Conservation (phyloP, 164 flowering plant species). For the Litsea cubeba region DNA sequence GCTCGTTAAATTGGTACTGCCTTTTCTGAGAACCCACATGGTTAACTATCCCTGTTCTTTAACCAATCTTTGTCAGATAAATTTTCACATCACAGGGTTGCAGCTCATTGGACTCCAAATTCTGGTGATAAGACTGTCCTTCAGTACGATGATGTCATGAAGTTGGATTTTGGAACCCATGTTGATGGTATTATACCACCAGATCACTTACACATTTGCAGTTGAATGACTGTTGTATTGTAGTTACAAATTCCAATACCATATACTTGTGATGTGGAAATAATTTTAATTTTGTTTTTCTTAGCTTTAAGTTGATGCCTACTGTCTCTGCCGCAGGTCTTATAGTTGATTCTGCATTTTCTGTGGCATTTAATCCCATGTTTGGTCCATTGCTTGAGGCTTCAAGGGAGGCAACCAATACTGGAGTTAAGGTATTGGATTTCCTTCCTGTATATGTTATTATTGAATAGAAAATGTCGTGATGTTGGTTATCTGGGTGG, state of each 20-base stretch:
- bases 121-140: conserved; percentile 96
- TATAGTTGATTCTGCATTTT: conserved; percentile 95
- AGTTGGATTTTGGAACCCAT: conserved; percentile 98
- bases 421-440: conserved; percentile 71
- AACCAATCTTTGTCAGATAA: background rate
- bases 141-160: conserved; percentile 98
- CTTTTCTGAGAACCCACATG: background rate
- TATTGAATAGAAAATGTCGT: background rate
- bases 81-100: conserved; percentile 61
- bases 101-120: conserved; percentile 99
- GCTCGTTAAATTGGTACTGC: conserved; percentile 86
- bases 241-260: background rate
- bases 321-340: conserved; percentile 42
- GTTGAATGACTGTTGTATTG: background rate
- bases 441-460: background rate
- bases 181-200: conserved; percentile 57
- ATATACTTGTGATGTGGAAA: background rate
- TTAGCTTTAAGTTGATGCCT: background rate
- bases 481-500: background rate
- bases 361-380: conserved; percentile 96
- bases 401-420: conserved; percentile 91
- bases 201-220: background rate
- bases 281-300: background rate
- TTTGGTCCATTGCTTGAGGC: conserved; percentile 89
- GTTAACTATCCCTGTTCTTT: background rate